Evolutionary conservation across 805 yeast species (phyloP).

Genomic region (Saccharomycopsis capsularis): DNA sequence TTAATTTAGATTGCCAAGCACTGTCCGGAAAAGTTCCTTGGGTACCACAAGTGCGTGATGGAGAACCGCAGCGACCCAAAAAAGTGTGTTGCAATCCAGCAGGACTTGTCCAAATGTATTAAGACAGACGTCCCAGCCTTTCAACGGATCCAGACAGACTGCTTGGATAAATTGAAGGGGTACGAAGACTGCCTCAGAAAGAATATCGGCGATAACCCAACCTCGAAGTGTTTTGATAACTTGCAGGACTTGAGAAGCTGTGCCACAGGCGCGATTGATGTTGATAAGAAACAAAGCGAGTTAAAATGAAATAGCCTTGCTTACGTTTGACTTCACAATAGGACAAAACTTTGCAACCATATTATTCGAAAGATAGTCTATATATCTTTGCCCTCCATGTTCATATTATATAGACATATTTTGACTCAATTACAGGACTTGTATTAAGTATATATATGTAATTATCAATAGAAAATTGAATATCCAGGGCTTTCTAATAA

Average conservation of each 20-base stretch:
- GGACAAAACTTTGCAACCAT: too few relatives aligned
- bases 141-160: constrained; percentile 56
- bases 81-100: constrained; percentile 51
- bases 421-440: too few relatives aligned
- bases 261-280: constrained; percentile 36
- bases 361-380: too few relatives aligned
- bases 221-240: constrained; percentile 44
- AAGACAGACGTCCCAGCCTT: constrained; percentile 61
- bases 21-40: constrained; percentile 68
- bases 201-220: constrained; percentile 34
- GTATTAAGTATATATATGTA: too few relatives aligned
- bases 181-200: constrained; percentile 60
- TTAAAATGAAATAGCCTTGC: too few relatives aligned
- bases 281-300: not conserved
- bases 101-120: constrained; percentile 55
- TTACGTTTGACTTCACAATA: too few relatives aligned
- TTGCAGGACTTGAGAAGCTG: constrained; percentile 58
- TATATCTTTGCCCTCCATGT: too few relatives aligned
- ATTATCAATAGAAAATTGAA: too few relatives aligned
- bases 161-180: constrained; percentile 48
- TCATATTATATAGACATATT: too few relatives aligned
- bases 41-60: constrained; percentile 66
- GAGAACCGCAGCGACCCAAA: constrained; percentile 36
- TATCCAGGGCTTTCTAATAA: too few relatives aligned
- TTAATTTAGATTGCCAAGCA: constrained; percentile 47